phyloP scores from a whole-genome alignment of 495 filamentous ascomycete species.

The Neurospora cerealis region DNA sequence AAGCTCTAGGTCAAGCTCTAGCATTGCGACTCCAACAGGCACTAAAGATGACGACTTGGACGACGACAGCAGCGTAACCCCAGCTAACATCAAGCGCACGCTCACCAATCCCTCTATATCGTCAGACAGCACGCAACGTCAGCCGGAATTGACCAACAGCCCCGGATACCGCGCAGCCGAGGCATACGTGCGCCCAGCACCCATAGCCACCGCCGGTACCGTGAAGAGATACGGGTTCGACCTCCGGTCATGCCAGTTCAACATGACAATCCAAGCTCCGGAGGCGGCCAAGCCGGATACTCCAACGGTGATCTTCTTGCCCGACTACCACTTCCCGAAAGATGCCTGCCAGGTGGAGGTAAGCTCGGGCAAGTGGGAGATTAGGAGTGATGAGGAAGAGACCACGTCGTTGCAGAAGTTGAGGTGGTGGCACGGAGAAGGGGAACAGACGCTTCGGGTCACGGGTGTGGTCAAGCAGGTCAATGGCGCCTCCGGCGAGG shows the following conservation, averaged over 20 bases:
- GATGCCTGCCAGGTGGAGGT: conserved; percentile 57
- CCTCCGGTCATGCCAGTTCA: conserved; percentile 63
- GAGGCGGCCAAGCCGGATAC: conserved; percentile 41
- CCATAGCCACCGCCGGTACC: conserved; percentile 61
- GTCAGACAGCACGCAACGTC: conserved; percentile 39
- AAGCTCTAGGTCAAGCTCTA: conserved; percentile 11
- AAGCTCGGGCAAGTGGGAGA: conserved; percentile 81
- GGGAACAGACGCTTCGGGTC: conserved; percentile 70
- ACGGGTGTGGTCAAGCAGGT: conserved; percentile 53
- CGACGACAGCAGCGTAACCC: conserved; percentile 49
- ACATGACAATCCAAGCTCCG: conserved; percentile 49
- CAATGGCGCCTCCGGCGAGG: conserved; percentile 24
- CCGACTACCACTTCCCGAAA: conserved; percentile 87
- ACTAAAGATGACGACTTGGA: conserved; percentile 16
- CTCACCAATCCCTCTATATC: conserved; percentile 65
- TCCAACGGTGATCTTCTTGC: conserved; percentile 80
- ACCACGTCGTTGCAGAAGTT: conserved; percentile 60
- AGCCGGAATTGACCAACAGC: conserved; percentile 42
- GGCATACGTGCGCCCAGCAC: conserved; percentile 80
- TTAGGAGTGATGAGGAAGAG: conserved; percentile 59
- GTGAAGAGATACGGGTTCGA: conserved; percentile 68
- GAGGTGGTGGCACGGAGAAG: conserved; percentile 83
- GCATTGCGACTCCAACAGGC: neutral
- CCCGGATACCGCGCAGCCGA: conserved; percentile 83
- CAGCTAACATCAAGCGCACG: conserved; percentile 61